Base-by-base conservation (phyloP, 192 early-diverging fungal genomes). In the Gorgonomyces haynaldii region DNA sequence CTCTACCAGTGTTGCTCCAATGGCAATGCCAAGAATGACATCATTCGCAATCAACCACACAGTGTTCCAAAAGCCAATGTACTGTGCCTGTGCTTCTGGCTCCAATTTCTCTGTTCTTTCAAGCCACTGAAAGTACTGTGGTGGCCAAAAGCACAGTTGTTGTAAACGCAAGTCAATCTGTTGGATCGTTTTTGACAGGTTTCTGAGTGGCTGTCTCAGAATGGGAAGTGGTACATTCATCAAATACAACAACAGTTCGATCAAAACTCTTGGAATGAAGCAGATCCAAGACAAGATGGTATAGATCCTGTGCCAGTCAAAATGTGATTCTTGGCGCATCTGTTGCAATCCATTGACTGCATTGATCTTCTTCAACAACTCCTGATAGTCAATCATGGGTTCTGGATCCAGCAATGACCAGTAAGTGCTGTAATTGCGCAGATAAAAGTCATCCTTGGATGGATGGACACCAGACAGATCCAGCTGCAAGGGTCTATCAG, bases 41-140 rank as follows among this genome's bases (percentile, higher is more conserved):
- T 96, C 92, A 52, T 94, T 86, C 4, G 81, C 82, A n/a, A 90
- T 81, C 17, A 94, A 79, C 90, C 92, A 98, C 56, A 89, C 79
- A 38, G 84, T 88, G 61, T 96, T 98, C 65, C 89, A 91, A 54
- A 98, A 92, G 79, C 82, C 85, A 32, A 89, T 88, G 43, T 89
- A 87, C 40, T 81, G 81, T 4, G 85, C 84, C 57, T 69, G 69
- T 26, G 52, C 75, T 44, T 58, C 64, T 64, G 37, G 62, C 37
- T 34, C 79, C 56, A 50, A 63, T 77, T 54, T 82, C 70, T 42
- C 60, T 50, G 48, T 69, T 74, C 44, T 78, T 59, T 58, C 49
- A 23, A 70, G 66, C 58, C 83, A 74, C 58, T 67, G 56, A 38
- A 77, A 70, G 38, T 89, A 91, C 47, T 92, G 85, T 70, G 77